These are phyloP conservation scores for Albugo laibachii DNA, from an alignment of 352 stramenopile species.

Conservation along the genomic window DNA sequence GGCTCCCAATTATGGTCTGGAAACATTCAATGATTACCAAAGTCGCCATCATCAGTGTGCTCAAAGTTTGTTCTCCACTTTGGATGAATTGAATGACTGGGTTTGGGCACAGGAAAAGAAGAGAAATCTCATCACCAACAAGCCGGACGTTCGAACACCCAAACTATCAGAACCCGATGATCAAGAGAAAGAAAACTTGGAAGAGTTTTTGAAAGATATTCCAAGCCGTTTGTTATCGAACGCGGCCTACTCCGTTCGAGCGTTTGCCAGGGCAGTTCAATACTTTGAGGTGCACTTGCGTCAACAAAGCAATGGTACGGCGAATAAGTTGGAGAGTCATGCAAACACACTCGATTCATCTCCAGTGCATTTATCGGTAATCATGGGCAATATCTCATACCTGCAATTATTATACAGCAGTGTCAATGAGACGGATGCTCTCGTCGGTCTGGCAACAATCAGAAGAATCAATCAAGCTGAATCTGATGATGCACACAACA, in stretches of 20 bases:
- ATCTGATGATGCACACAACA: constrained; percentile 6
- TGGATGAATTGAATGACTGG: constrained; percentile 79
- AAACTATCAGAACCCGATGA: constrained; percentile 21
- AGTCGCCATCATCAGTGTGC: constrained; percentile 70
- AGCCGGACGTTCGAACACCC: constrained; percentile 13
- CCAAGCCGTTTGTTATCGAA: constrained; percentile 40
- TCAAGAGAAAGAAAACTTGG: constrained; percentile 54
- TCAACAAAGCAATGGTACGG: constrained; percentile 14
- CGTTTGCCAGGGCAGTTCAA: constrained; percentile 45
- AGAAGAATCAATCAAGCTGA: constrained; percentile 23
- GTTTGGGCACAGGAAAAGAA: constrained; percentile 75
- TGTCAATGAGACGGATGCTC: constrained; percentile 44
- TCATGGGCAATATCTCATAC: constrained; percentile 43
- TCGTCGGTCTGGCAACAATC: constrained; percentile 35
- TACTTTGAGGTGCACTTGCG: constrained; percentile 57
- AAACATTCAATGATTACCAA: constrained; percentile 27
- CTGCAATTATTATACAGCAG: constrained; percentile 60
- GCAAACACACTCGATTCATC: constrained; percentile 1
- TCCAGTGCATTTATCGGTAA: constrained; percentile 21
- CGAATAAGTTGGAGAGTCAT: neutral
- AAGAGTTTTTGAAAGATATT: constrained; percentile 60
- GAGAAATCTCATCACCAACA: constrained; percentile 27
- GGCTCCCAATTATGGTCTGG: neutral
- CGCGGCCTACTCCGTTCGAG: constrained; percentile 43
- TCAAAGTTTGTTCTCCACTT: constrained; percentile 69